A percentile compares a stretch with the other conserved stretches of the same genome.
These are phyloP conservation scores for Lyophyllum decastes DNA, from an alignment of 768 basidiomycete species.

Conservation along the genomic window DNA sequence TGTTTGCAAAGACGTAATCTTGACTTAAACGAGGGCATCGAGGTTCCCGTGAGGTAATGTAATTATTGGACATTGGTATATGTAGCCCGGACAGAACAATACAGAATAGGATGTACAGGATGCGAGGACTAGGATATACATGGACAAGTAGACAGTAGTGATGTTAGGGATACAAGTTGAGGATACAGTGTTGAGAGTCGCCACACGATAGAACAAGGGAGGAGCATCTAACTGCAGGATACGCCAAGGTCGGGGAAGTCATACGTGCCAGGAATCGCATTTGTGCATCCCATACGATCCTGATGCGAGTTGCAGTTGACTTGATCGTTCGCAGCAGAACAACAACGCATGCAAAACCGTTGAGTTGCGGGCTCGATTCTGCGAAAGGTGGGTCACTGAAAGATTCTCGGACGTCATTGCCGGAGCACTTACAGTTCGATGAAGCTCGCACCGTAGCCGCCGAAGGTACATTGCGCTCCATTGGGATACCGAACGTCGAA, in stretches of 20 bases:
- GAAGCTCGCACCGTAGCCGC: slow-evolving; percentile 52
- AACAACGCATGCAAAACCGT: slow-evolving; percentile 53
- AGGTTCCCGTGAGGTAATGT: background rate
- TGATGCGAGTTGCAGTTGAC: slow-evolving; percentile 52
- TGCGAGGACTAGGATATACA: background rate
- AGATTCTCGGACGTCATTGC: background rate
- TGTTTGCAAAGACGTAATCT: slow-evolving; percentile 10
- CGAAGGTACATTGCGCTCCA: slow-evolving; percentile 54
- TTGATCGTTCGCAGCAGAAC: slow-evolving; percentile 41
- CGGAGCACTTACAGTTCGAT: slow-evolving; percentile 40
- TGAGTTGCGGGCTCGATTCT: slow-evolving; percentile 48
- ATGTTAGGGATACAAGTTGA: background rate
- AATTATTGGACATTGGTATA: background rate
- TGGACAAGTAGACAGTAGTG: slow-evolving; percentile 8
- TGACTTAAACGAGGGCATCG: background rate
- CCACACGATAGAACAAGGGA: background rate
- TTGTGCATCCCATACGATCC: slow-evolving; percentile 43
- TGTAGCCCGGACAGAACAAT: background rate
- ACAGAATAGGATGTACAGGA: background rate
- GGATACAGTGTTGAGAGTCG: background rate
- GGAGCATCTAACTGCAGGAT: slow-evolving; percentile 3
- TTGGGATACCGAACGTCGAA: slow-evolving; percentile 52
- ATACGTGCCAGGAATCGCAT: slow-evolving; percentile 47
- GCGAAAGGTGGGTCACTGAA: background rate
- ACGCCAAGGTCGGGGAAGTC: slow-evolving; percentile 34